Base-by-base conservation (phyloP, 768 basidiomycete genomes). In the Pulveroboletus sp. region DNA sequence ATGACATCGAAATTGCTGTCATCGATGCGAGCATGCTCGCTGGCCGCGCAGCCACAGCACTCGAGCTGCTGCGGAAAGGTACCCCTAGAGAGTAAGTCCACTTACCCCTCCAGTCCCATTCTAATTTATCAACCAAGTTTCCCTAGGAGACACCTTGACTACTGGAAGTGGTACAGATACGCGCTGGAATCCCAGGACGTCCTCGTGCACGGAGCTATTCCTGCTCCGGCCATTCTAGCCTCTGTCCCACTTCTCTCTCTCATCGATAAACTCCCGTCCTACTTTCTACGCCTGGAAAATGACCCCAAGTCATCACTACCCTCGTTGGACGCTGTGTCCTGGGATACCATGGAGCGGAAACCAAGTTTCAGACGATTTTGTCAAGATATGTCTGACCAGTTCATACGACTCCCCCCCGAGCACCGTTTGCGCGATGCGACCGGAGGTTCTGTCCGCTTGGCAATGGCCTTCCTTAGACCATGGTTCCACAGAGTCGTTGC, bases 161-260 rank as follows among this genome's bases (percentile, higher is more conserved):
- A 86, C 63, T 83, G 81, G 82, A 85, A 82, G 65, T 89, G 86
- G 87, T 79, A 83, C 52, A 79, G 80, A 50, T 85, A 81, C 60
- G 83, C 85, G 9, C 71, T 82, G 51, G 87, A 89, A 61, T 82
- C 88, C 9, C 88, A 89, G 61, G 78, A 81, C 51, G 86, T 87
- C 31, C 81, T 89, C 49, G 76, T 89, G 35, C 74, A 84, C 60
- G 84, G 83, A 28, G 78, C 76, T 57, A 79, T 90, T 51, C 85
- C 88, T 31, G 71, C 75, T 18, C 70, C 73, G 18, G 85, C 86
- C 8, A 78, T 90, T 49, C 72, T 86, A 17, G 71, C 84, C 15
- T 89, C 88, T 14, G 71, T 90, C 21, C 85, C 87, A 1, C 76
- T 90, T 43, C 71, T 80, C 36, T 73, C 76, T 17, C 66, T 90